Base-by-base conservation (phyloP, 2,329 filamentous ascomycete species). In the Didymella lethalis region DNA sequence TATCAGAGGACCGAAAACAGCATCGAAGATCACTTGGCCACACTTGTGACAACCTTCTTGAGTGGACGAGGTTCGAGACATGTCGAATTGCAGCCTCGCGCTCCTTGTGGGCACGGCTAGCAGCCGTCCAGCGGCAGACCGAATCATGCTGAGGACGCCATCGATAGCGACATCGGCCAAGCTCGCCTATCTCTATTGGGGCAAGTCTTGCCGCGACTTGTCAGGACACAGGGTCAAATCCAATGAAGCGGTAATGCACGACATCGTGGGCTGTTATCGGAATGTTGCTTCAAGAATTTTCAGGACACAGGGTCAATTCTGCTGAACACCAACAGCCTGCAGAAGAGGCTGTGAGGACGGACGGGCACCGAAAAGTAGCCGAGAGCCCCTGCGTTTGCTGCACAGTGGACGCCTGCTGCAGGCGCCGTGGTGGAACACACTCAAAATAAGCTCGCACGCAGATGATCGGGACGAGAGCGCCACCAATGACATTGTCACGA, bases 41-140 rank as follows among this genome's bases (percentile, higher is more conserved):
- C 57, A 59, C 65, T 59, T 68, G 69, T 74, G 72, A 74, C 68
- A 43, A 54, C 44, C 57, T 46, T 32, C 8, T 34, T 50, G 48
- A 55, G 54, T 55, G 63, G 59, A 43, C 54, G 48, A 54, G 53
- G 66, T 51, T 64, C 60, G 57, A 64, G 64, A 50, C 58, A 62
- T 63, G 60, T 69, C 66, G 61, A 61, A 66, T 63, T 61, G 61
- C 68, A 75, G 71, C 71, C 71, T 74, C 69, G 69, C 70, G 49
- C 64, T 59, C 62, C 63, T 66, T 59, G 55, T 57, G 63, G 63
- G 66, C 70, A 70, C 64, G 41, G 41, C 41, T 44, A 28, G 41
- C 41, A 44, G 8, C 41, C 41, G 51, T 67, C 57, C 64, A 50
- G 57, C 68, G 67, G 66, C 61, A 67, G 68, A 68, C 62, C 71